A percentile compares a stretch with the other conserved stretches of the same genome.
These are phyloP conservation scores for Aplosporella prunicola DNA, from an alignment of 2,329 filamentous ascomycete species.

Conservation along the genomic window DNA sequence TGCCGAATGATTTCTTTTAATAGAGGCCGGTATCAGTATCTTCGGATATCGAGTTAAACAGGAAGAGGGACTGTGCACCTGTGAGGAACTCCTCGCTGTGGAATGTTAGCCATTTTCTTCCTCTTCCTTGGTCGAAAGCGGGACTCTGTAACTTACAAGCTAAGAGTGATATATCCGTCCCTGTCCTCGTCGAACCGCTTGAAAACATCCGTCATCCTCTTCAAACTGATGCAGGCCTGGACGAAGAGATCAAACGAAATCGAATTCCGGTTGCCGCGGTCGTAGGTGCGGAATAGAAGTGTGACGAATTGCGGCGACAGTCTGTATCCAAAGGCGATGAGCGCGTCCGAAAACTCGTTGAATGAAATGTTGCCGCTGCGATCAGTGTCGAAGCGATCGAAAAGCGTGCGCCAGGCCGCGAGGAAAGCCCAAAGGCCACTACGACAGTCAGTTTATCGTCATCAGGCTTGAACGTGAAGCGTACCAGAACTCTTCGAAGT, in stretches of 20 bases:
- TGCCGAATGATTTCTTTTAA: constrained; percentile 34
- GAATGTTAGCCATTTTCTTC: constrained; percentile 1
- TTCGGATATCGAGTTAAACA: constrained; percentile 44
- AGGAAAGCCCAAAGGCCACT: constrained; percentile 88
- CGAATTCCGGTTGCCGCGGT: constrained; percentile 43
- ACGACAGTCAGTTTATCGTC: no score
- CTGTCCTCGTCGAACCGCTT: constrained; percentile 98
- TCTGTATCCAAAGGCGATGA: constrained; percentile 86
- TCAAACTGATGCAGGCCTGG: constrained; percentile 90
- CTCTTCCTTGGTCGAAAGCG: neutral
- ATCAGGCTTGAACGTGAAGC: constrained; percentile 12
- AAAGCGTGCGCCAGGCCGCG: constrained; percentile 84
- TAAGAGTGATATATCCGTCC: constrained; percentile 66
- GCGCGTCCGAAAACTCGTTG: constrained; percentile 78
- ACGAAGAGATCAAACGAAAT: constrained; percentile 83
- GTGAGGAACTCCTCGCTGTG: constrained; percentile 43
- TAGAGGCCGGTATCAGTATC: constrained; percentile 43
- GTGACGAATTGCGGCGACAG: constrained; percentile 76
- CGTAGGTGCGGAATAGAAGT: constrained; percentile 80
- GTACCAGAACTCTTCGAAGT: constrained; percentile 85
- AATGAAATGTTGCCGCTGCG: constrained; percentile 77
- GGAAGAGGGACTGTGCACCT: constrained; percentile 47
- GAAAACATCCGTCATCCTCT: constrained; percentile 98
- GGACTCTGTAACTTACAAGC: constrained; percentile 45
- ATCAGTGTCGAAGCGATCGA: constrained; percentile 90